phyloP scores from a whole-genome alignment of 1,284 basidiomycete species.

The Rhodotorula sp. region DNA sequence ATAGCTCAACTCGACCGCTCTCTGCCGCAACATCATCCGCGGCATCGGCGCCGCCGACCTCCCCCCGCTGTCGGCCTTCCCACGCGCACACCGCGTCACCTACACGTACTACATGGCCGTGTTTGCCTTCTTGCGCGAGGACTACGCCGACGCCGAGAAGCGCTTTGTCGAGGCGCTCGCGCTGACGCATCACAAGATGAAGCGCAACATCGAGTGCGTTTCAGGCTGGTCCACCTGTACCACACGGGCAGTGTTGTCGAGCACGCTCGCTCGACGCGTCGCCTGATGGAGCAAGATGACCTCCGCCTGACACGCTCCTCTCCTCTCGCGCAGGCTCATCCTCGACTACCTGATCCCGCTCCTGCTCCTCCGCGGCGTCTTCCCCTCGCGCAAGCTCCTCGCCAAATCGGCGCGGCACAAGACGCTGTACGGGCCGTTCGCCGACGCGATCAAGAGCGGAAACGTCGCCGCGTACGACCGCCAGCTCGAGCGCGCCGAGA shows the following conservation, averaged over 20 bases:
- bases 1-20: constrained; percentile 82
- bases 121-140: constrained; percentile 88
- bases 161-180: constrained; percentile 20
- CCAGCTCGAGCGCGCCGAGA: constrained; percentile 67
- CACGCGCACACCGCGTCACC: constrained; percentile 81
- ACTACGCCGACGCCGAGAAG: constrained; percentile 69
- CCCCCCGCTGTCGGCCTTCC: constrained; percentile 72
- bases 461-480: constrained; percentile 78
- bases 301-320: not conserved
- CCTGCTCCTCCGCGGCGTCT: constrained; percentile 77
- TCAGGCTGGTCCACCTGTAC: too few species aligned
- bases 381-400: constrained; percentile 64
- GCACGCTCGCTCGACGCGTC: not conserved
- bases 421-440: constrained; percentile 76
- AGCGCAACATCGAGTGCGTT: constrained; percentile 32
- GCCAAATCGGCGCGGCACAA: constrained; percentile 53
- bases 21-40: constrained; percentile 87
- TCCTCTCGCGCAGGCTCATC: constrained; percentile 65
- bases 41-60: constrained; percentile 79
- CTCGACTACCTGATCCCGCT: constrained; percentile 86
- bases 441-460: constrained; percentile 71
- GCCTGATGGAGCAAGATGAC: not conserved
- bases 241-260: not conserved
- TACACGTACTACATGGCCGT: constrained; percentile 92
- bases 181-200: constrained; percentile 12